Percentiles rank a stretch among this genome's conserved stretches.
Evolutionary conservation across 495 filamentous ascomycete species (phyloP).

Genomic region (Penicillium lagena): DNA sequence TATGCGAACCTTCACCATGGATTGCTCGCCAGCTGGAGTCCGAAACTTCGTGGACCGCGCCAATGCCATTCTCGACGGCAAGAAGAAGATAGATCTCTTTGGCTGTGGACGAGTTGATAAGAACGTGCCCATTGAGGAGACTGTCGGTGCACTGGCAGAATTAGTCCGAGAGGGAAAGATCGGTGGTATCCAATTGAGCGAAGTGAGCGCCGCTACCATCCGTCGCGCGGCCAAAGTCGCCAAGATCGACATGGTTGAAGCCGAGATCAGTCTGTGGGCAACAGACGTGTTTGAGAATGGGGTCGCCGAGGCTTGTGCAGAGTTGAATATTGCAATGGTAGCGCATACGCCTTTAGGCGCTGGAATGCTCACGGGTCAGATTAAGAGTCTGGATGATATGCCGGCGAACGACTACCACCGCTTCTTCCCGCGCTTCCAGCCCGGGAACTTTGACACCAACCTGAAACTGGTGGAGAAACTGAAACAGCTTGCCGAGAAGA

Average conservation of each 20-base stretch:
- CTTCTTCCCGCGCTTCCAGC: slow-evolving; percentile 54
- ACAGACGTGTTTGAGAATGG: slow-evolving; percentile 58
- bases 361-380: slow-evolving; percentile 47
- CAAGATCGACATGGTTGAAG: slow-evolving; percentile 59
- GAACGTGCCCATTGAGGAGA: slow-evolving; percentile 46
- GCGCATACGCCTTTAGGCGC: slow-evolving; percentile 50
- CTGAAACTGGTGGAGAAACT: slow-evolving; percentile 55
- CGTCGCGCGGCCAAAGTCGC: slow-evolving; percentile 52
- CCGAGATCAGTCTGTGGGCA: slow-evolving; percentile 59
- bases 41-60: slow-evolving; percentile 49
- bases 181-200: slow-evolving; percentile 56
- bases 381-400: slow-evolving; percentile 54
- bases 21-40: slow-evolving; percentile 45
- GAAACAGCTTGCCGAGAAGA: slow-evolving; percentile 54
- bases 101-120: slow-evolving; percentile 62
- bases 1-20: slow-evolving; percentile 18
- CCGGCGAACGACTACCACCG: slow-evolving; percentile 37
- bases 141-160: slow-evolving; percentile 34
- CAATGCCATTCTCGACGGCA: slow-evolving; percentile 51
- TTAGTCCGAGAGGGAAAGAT: slow-evolving; percentile 40
- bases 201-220: slow-evolving; percentile 58
- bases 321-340: slow-evolving; percentile 55
- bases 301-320: slow-evolving; percentile 52
- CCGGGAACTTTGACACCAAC: slow-evolving; percentile 62
- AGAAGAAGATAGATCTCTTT: slow-evolving; percentile 70